Base-by-base conservation (phyloP, 2,329 filamentous ascomycete genomes). In the Xylaria digitata region DNA sequence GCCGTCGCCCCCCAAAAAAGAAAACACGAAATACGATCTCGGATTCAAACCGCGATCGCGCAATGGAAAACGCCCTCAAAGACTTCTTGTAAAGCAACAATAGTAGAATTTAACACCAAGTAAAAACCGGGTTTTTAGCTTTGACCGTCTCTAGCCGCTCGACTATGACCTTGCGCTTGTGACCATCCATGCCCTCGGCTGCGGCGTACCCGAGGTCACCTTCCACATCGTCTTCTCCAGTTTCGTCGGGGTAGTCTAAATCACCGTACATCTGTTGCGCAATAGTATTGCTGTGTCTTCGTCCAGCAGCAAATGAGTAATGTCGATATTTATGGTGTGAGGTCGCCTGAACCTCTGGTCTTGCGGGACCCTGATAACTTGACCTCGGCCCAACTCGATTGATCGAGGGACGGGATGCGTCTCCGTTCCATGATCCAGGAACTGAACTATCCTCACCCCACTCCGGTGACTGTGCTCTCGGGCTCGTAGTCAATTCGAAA, bases 121-220 rank as follows among this genome's bases (percentile, higher is more conserved):
- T 97, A 80, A 99, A 99, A 37, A 99, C 94, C 1, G 96, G 96
- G 77, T 97, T 96, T 78, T 91, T 92, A 77, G 90, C 93, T 85
- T 98, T 98, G 69, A 99, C 96, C 67, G 95, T 92, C 83, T 99
- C 96, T 65, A 99, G 82, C 70, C 96, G 86, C 84, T 99, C 96
- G 54, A 99, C 94, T 83, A 99, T 98, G 54, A 99, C 96, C 80
- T 96, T 97, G 74, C 94, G 88, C 78, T 92, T 90, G 75, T 94
- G 92, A 13, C 92, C 92, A 80, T 98, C 96, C 88, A 97, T 93
- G 30, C 93, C 96, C 78, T 95, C 93, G 0, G 96, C 96, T 0
- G 94, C 95, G 11, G 94, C 93, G 80, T 97, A 99, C 9, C 96
- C 96, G 32, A 99, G 82, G 79, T 99, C 96, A 0, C 96, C 96